Evolutionary conservation across 2,329 filamentous ascomycete species (phyloP), one percentile per base, ranked within the genome.

Genomic region (Verticillium dahliae): DNA sequence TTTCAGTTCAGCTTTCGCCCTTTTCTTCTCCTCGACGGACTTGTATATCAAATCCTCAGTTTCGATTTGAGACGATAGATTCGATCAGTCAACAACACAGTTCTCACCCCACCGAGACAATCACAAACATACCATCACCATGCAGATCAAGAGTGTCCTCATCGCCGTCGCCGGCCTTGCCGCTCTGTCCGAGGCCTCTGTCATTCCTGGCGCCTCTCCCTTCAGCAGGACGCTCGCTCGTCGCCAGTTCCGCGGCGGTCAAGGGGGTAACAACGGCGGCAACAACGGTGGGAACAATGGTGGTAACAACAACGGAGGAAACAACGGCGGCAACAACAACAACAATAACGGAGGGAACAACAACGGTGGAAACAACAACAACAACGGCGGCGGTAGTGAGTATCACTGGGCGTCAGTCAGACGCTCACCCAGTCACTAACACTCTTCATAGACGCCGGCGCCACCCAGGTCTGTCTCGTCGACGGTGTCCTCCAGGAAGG

Each of bases 101-200:
- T 18, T 52, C 45, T 13, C 45, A 18, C 18, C 45, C 13, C 22
- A 18, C 22, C 4, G 7, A 52, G 13, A 37, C 18, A n/a, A 52
- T 6, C 9, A 52, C 41, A 7, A 22, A 14, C 45, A 52, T 15
- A 41, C 18, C 62, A 62, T 65, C 76, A 81, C 68, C 57, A 85
- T 85, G 83, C 78, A 83, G 70, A 69, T 83, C 70, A 82, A 83
- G 71, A 75, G 74, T 63, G 68, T 81, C 56, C 66, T 84, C 63
- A 57, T 60, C 6, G 76, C 80, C 74, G 76, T 85, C 27, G 64
- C 82, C 70, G 78, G 82, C 72, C 69, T 82, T 63, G 71, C 76
- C 58, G 74, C 74, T 61, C 69, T 78, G 55, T 69, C 75, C 61
- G 80, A 85, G 45, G 83, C 80, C 56, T 74, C 76, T 15, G 72